Evolutionary conservation across 768 basidiomycete genomes (phyloP), one percentile per base, ranked within the genome.

Genomic region (Boletus patriciae): DNA sequence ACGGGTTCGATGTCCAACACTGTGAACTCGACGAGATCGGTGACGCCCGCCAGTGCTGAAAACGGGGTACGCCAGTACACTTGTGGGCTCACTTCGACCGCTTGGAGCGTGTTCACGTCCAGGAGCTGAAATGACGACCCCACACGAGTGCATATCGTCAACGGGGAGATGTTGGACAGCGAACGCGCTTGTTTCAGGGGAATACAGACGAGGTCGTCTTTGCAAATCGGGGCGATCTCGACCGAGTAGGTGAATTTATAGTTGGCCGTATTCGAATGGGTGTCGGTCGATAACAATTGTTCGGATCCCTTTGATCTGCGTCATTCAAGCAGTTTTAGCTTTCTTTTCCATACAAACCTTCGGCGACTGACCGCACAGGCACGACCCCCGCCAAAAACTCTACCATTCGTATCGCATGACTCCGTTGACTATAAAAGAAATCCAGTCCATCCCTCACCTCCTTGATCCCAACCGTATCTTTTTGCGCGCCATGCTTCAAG

Each of bases 191-290:
- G 86, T 66, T 92, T 92, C 12, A 76, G 72, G 3, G 94, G 92
- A 36, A 99, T 79, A 70, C 91, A 93, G 21, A 98, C 89, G 27
- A 99, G 83, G 73, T 99, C 97, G 69, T 98, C 97, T 71, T 98
- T 98, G 79, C 97, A 99, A 54, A 99, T 85, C 0, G 97, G 94
- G 5, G 89, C 84, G 67, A 99, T 97, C 75, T 98, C 96, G 62
- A 98, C 91, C 6, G 95, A 97, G 78, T 93, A 98, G 6, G 94
- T 94, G 74, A 91, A 95, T 75, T 96, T 98, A 81, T 91, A 97
- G 74, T 92, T 98, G 34, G 96, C 90, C 4, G 94, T 97, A 62
- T 83, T 84, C 46, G 89, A 84, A 72, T 99, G 96, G 2, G 89
- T 93, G 70, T 99, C 97, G 23, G 88, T 79, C 8, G 95, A 97